phyloP scores from a whole-genome alignment of 2,329 filamentous ascomycete species.

The Alternaria ventricosa region DNA sequence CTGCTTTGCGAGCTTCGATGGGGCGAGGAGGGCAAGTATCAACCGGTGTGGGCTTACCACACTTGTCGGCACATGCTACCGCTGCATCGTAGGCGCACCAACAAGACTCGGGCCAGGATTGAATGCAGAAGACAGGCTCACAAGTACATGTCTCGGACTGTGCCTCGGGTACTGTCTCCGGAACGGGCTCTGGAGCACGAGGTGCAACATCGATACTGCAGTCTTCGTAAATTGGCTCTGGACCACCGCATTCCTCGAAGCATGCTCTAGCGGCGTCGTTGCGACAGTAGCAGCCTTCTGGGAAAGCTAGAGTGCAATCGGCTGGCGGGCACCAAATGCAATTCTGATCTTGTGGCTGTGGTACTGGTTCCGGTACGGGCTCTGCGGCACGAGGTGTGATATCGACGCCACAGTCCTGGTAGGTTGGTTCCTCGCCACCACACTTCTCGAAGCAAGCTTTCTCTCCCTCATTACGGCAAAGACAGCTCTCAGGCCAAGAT shows the following conservation, averaged over 20 bases:
- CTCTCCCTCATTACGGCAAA: background rate
- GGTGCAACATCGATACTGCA: background rate
- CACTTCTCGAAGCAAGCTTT: background rate
- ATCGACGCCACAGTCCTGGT: background rate
- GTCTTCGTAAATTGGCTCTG: background rate
- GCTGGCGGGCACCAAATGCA: slow-evolving; percentile 24
- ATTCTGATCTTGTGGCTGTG: background rate
- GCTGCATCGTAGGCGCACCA: slow-evolving; percentile 35
- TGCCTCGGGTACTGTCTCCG: background rate
- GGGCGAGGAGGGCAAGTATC: background rate
- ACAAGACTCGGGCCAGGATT: slow-evolving; percentile 37
- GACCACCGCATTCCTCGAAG: slow-evolving; percentile 33
- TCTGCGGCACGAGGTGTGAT: background rate
- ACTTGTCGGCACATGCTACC: slow-evolving; percentile 34
- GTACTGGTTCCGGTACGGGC: background rate
- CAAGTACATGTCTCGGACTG: background rate
- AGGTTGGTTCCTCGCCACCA: background rate
- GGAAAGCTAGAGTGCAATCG: slow-evolving; percentile 30
- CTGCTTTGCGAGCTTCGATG: background rate
- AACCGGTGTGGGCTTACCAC: slow-evolving; percentile 19
- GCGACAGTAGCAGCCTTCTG: slow-evolving; percentile 35
- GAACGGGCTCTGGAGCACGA: background rate
- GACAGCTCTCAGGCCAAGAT: background rate
- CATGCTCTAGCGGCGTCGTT: slow-evolving; percentile 28
- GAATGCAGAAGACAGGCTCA: slow-evolving; percentile 24